These are phyloP conservation scores for Diaporthe sp. DNA, from an alignment of 2,329 filamentous ascomycete species.

Conservation along the genomic window DNA sequence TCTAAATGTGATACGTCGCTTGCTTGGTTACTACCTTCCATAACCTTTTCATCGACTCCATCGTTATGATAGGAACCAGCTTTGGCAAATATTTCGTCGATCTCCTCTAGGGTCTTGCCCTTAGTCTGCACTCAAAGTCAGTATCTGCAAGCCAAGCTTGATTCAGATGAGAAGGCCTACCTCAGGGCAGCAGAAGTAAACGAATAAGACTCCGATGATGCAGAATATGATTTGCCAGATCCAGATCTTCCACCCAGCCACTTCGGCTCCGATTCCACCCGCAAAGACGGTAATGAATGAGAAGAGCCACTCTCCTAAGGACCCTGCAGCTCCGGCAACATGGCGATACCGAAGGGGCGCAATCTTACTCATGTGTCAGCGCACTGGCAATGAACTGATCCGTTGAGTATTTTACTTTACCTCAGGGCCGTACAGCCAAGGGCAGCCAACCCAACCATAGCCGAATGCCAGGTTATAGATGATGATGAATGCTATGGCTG, in stretches of 20 bases:
- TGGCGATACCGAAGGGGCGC: slow-evolving; percentile 10
- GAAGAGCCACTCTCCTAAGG: slow-evolving; percentile 5
- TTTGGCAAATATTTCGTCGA: not conserved
- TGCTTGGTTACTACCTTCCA: slow-evolving; percentile 3
- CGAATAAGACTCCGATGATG: not conserved
- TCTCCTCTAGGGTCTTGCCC: not conserved
- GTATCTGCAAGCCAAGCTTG: not conserved
- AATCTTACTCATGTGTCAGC: not conserved
- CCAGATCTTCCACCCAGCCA: slow-evolving; percentile 3
- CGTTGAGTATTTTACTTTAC: not conserved
- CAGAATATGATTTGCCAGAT: slow-evolving; percentile 10
- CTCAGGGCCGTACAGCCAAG: slow-evolving; percentile 5
- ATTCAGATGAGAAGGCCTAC: not conserved
- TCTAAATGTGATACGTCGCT: not conserved
- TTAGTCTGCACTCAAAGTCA: not conserved
- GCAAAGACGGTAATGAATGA: not conserved
- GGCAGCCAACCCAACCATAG: slow-evolving; percentile 1
- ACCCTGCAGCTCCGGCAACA: not conserved
- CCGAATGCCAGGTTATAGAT: not conserved
- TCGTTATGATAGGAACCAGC: not conserved
- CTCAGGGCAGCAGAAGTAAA: slow-evolving; percentile 13
- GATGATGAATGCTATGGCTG: not conserved
- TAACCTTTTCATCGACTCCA: not conserved
- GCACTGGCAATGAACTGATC: fast-evolving
- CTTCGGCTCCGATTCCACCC: not conserved